phyloP scores from a whole-genome alignment of 495 filamentous ascomycete species.

The Talaromyces nanjingensis region DNA sequence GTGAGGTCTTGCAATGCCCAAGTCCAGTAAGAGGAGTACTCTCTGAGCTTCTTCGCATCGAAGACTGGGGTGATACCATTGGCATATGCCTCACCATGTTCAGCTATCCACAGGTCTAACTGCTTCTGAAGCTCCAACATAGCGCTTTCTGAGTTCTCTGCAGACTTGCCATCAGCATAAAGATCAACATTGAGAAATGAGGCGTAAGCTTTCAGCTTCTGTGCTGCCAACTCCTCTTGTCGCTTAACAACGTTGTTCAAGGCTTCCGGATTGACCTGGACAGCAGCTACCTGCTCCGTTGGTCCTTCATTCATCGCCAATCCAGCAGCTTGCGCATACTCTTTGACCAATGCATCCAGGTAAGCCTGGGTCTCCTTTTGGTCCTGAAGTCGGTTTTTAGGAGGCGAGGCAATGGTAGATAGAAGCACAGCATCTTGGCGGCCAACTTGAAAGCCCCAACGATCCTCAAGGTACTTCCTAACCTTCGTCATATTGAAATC shows the following conservation, averaged over 20 bases:
- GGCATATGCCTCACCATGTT: constrained; percentile 94
- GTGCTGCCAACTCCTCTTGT: constrained; percentile 45
- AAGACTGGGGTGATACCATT: constrained; percentile 93
- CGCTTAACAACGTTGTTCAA: constrained; percentile 76
- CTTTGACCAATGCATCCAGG: constrained; percentile 66
- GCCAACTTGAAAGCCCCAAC: constrained; percentile 82
- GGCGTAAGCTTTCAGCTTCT: background rate
- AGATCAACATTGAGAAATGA: background rate
- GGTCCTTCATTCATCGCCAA: constrained; percentile 73
- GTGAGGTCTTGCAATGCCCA: constrained; percentile 96
- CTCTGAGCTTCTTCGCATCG: constrained; percentile 81
- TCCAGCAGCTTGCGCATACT: background rate
- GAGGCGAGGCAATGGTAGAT: constrained; percentile 87
- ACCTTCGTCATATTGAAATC: constrained; percentile 96
- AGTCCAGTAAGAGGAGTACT: constrained; percentile 98
- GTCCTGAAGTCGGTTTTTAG: constrained; percentile 73
- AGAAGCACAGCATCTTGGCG: constrained; percentile 88
- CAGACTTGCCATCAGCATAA: background rate
- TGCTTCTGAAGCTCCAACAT: constrained; percentile 32
- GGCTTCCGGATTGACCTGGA: constrained; percentile 89
- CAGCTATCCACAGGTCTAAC: constrained; percentile 89
- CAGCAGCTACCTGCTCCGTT: constrained; percentile 91
- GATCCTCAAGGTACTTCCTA: constrained; percentile 85
- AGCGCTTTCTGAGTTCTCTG: constrained; percentile 53
- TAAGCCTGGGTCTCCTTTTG: constrained; percentile 88